These are phyloP conservation scores for Ustulina deusta DNA, from an alignment of 2,329 filamentous ascomycete genomes.

Conservation along the genomic window DNA sequence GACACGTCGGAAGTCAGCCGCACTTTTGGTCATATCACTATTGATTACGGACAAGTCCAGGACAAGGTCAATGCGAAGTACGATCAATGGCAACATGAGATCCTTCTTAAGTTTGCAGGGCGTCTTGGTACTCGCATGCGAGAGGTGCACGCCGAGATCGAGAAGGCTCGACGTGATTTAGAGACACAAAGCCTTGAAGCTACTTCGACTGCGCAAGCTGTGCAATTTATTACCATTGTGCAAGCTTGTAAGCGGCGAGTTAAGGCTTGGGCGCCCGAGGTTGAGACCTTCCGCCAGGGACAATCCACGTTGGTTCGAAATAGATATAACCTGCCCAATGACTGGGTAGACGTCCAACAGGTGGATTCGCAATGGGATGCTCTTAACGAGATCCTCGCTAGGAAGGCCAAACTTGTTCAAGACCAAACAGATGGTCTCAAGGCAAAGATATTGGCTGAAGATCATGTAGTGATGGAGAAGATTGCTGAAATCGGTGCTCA, in stretches of 20 bases:
- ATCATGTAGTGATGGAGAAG: conserved; percentile 89
- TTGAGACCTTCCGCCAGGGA: conserved; percentile 95
- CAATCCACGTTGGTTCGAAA: conserved; percentile 92
- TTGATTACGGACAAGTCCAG: conserved; percentile 99
- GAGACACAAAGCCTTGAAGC: conserved; percentile 93
- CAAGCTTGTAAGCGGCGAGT: conserved; percentile 96
- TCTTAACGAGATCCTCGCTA: conserved; percentile 88
- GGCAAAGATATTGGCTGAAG: conserved; percentile 94
- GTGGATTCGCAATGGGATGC: conserved; percentile 96
- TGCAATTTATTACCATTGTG: conserved; percentile 98
- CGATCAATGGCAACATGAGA: conserved; percentile 99
- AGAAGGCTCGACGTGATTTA: conserved; percentile 88
- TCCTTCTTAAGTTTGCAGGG: conserved; percentile 89
- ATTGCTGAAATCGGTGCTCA: conserved; percentile 85
- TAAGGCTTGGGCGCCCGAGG: conserved; percentile 92
- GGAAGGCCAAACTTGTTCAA: conserved; percentile 94
- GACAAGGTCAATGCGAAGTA: conserved; percentile 99
- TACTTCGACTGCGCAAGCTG: conserved; percentile 94
- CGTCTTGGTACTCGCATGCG: conserved; percentile 91
- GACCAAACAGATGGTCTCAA: conserved; percentile 96
- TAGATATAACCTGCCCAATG: conserved; percentile 90
- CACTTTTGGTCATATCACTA: conserved; percentile 91
- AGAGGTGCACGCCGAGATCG: conserved; percentile 91
- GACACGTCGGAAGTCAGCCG: conserved; percentile 95
- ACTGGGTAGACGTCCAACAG: conserved; percentile 97